These are phyloP conservation scores for Aureobasidium mangrovei DNA, from an alignment of 2,329 filamentous ascomycete species.

Conservation along the genomic window DNA sequence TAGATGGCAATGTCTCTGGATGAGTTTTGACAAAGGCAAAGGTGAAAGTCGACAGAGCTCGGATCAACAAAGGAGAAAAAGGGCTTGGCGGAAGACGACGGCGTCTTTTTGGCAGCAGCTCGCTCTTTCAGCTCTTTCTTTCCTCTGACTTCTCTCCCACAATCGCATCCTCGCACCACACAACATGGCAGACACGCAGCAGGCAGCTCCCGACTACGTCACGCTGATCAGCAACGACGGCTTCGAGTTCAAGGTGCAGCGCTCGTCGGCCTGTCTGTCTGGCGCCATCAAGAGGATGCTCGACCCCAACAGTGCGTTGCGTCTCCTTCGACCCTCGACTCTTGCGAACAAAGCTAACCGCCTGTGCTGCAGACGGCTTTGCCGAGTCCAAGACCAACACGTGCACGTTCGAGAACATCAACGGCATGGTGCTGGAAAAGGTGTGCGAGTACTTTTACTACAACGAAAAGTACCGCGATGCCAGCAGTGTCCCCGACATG, in stretches of 20 bases:
- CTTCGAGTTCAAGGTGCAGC: slow-evolving; percentile 66
- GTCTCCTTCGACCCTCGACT: not conserved
- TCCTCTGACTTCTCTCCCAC: not conserved
- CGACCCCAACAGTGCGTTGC: slow-evolving; percentile 53
- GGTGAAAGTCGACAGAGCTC: not conserved
- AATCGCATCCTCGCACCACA: not conserved
- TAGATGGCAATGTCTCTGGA: not conserved
- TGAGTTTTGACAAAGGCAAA: not conserved
- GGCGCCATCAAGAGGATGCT: slow-evolving; percentile 68
- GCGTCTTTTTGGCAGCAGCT: not conserved
- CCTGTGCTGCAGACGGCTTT: slow-evolving; percentile 48
- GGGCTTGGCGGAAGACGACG: not conserved
- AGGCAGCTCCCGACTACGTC: slow-evolving; percentile 50
- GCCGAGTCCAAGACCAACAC: slow-evolving; percentile 55
- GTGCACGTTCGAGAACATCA: slow-evolving; percentile 64
- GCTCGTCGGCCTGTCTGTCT: slow-evolving; percentile 61
- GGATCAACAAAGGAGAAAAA: not conserved
- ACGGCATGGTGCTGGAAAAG: slow-evolving; percentile 65
- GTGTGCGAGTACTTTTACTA: slow-evolving; percentile 79
- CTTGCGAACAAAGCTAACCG: not conserved
- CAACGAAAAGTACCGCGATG: slow-evolving; percentile 63
- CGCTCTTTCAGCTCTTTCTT: not conserved
- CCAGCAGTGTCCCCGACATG: slow-evolving; percentile 68
- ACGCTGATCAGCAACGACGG: slow-evolving; percentile 68
- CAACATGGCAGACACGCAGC: slow-evolving; percentile 3